A percentile compares a stretch with the other conserved stretches of the same genome.
Evolutionary conservation across 2,329 filamentous ascomycete genomes (phyloP).

Genomic region (Paecilomyces sp.): DNA sequence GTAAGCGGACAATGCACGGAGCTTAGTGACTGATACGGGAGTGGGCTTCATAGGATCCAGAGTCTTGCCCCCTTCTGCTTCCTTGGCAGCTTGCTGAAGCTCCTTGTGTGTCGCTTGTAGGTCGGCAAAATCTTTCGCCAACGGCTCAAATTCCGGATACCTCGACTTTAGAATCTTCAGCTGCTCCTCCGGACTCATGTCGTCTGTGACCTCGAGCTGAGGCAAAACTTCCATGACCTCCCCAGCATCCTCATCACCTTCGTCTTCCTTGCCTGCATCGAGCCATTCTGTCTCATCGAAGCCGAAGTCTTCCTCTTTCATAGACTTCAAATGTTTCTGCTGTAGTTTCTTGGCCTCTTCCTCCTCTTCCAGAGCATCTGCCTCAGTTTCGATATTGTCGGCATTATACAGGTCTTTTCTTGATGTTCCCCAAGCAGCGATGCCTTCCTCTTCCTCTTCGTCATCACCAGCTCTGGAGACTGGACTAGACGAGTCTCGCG

Average conservation of each 20-base stretch:
- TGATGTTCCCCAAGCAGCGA: constrained; percentile 77
- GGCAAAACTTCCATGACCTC: constrained; percentile 83
- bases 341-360: constrained; percentile 81
- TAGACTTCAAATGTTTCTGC: constrained; percentile 80
- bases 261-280: constrained; percentile 41
- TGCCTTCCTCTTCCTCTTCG: constrained; percentile 49
- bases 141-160: constrained; percentile 86
- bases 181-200: constrained; percentile 69
- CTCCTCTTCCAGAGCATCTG: constrained; percentile 83
- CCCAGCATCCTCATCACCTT: constrained; percentile 44
- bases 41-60: constrained; percentile 31
- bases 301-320: constrained; percentile 87
- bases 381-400: constrained; percentile 64
- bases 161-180: constrained; percentile 67
- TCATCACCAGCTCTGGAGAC: constrained; percentile 31
- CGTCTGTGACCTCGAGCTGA: constrained; percentile 70
- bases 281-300: constrained; percentile 88
- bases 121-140: constrained; percentile 72
- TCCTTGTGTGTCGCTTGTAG: constrained; percentile 57
- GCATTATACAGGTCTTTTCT: constrained; percentile 91
- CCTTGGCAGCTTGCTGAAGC: constrained; percentile 52
- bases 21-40: constrained; percentile 62
- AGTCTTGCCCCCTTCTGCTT: constrained; percentile 40
- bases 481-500: constrained; percentile 13
- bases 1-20: constrained; percentile 77